Evolutionary conservation across 2,329 filamentous ascomycete species (phyloP), one percentile per base, ranked within the genome.

Genomic region (Rachicladosporium sp.): DNA sequence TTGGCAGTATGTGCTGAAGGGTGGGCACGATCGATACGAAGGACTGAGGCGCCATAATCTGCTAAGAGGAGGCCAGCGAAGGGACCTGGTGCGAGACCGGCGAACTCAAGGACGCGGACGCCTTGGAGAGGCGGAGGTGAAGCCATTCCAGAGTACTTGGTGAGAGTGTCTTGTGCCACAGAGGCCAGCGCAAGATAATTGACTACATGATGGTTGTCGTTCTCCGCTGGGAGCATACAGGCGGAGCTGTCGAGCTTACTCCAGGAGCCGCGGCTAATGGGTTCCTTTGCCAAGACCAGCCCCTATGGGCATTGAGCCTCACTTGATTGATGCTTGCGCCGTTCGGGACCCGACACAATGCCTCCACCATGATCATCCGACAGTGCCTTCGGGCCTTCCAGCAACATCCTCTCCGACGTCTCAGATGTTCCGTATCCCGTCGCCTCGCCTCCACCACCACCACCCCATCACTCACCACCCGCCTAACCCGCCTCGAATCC

Each of bases 21-120:
- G 60, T 63, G 55, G 51, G 67, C 62, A 53, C 69, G 81, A 67
- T 96, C 89, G 61, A 96, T 71, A 53, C 89, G 86, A 10, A 96
- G 73, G 52, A 95, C 84, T 4, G 77, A 77, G 39, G 89, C 89
- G 54, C 89, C 89, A 48, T 86, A 85, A 63, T 95, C 88, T 51
- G 88, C 80, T 45, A 95, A 79, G 37, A 94, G 75, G 55, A 95
- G 75, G 52, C 87, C 87, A 36, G 86, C 82, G 59, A 91, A 95
- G 33, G 88, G 88, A 19, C 82, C 87, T 51, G 72, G 72, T 36
- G 72, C 72, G 23, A 82, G 62, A 21, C 77, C 77, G 19, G 74
- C 77, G 49, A 82, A 73, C 55, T 82, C 78, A 30, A 82, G 66
- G 27, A 80, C 77, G n/a, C 70, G 67, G 40, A 79, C 59, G 46